These are phyloP conservation scores for Suillus luteus DNA, from an alignment of 768 basidiomycete genomes.

Conservation along the genomic window DNA sequence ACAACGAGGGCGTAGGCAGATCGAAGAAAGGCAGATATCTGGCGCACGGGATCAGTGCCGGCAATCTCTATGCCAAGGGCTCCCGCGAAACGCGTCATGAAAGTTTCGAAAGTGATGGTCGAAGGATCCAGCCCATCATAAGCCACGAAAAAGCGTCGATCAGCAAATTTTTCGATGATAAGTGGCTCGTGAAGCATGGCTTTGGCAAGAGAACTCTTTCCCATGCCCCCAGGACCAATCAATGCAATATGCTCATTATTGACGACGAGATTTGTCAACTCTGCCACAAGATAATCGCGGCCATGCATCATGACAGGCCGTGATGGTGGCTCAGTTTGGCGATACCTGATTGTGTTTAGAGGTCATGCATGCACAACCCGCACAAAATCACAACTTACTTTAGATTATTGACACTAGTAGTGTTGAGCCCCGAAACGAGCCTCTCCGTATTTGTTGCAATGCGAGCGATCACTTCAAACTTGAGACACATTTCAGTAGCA, in stretches of 20 bases:
- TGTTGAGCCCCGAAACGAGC: not conserved
- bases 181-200: not conserved
- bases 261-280: not conserved
- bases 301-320: not conserved
- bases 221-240: constrained; percentile 1
- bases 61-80: not conserved
- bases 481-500: not conserved
- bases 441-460: no score
- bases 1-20: not conserved
- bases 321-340: not conserved
- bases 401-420: not conserved
- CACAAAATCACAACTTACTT: not conserved
- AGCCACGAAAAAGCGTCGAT: not conserved
- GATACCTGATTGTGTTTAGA: not conserved
- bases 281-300: not conserved
- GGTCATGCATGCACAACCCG: not conserved
- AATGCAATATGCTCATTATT: not conserved
- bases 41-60: not conserved
- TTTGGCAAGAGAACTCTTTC: constrained; percentile 8
- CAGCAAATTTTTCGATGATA: not conserved
- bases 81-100: constrained; percentile 5
- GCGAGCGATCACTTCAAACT: not conserved
- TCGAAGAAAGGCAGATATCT: not conserved
- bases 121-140: constrained; percentile 1
- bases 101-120: not conserved